phyloP scores from a whole-genome alignment of 2,329 filamentous ascomycete species.

The Aspergillus aculeatinus region DNA sequence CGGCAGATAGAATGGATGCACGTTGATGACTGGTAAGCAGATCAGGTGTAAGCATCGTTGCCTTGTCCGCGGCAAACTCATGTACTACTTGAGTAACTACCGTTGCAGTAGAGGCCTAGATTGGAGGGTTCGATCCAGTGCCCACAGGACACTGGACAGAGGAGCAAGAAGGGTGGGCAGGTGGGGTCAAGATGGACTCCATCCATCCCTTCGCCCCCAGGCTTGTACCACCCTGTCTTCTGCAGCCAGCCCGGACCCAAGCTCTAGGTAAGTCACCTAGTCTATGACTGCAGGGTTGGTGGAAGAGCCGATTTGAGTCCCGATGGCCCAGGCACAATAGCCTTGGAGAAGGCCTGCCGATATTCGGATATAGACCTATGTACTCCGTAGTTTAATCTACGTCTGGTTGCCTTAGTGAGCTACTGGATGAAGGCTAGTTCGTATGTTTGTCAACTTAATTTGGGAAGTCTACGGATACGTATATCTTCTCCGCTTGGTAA shows the following conservation, averaged over 20 bases:
- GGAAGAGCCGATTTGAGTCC: background rate
- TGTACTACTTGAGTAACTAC: background rate
- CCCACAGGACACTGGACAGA: background rate
- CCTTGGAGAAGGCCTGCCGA: background rate
- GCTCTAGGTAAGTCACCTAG: too few species aligned
- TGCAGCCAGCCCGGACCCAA: background rate
- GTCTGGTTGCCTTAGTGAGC: too few species aligned
- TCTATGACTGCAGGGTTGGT: background rate
- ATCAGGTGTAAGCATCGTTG: background rate
- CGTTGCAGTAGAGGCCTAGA: background rate
- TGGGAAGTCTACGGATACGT: too few species aligned
- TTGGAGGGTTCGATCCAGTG: background rate
- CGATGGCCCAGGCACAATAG: background rate
- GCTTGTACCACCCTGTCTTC: background rate
- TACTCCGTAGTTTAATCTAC: too few species aligned
- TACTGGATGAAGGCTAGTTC: too few species aligned
- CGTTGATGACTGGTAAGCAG: background rate
- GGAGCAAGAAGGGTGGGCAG: background rate
- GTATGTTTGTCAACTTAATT: too few species aligned
- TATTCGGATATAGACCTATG: too few species aligned
- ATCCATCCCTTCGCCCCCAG: background rate
- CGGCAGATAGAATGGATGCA: background rate
- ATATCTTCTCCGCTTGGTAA: too few species aligned
- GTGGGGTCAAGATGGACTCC: background rate
- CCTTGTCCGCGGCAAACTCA: background rate